Conservation (phyloP, 345 rosid genomes). For the Hibiscus mutabilis region DNA sequence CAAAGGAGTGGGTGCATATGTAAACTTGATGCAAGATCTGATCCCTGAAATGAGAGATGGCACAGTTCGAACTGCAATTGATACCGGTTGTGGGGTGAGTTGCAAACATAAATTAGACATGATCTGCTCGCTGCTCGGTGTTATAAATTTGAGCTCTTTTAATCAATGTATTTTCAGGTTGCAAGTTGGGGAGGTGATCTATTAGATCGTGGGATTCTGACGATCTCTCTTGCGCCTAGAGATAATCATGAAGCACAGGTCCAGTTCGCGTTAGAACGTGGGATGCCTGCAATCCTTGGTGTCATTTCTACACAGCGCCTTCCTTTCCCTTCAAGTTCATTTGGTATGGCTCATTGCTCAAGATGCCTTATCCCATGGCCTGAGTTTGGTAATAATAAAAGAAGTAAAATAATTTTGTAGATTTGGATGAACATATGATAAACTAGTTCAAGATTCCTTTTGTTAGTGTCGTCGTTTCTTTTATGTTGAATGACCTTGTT, state of each 20-base stretch:
- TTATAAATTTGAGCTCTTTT: too few relatives aligned
- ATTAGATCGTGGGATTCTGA: conserved; percentile 78
- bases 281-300: conserved; percentile 96
- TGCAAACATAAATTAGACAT: not conserved
- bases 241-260: conserved; percentile 99
- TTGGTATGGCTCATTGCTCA: conserved; percentile 99
- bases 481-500: too few relatives aligned
- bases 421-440: not conserved
- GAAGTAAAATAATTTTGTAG: too few relatives aligned
- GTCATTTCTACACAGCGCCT: conserved; percentile 95
- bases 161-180: conserved; percentile 38
- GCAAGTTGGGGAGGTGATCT: conserved; percentile 99
- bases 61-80: conserved; percentile 83
- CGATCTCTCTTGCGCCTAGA: conserved; percentile 95
- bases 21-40: conserved; percentile 84
- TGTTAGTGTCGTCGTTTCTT: too few relatives aligned
- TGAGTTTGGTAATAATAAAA: conserved; percentile 61
- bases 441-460: not conserved
- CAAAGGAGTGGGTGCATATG: conserved; percentile 84
- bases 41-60: conserved; percentile 96
- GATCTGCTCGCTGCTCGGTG: too few relatives aligned
- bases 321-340: conserved; percentile 92
- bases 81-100: conserved; percentile 98
- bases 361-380: conserved; percentile 99
- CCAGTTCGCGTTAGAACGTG: conserved; percentile 95